Evolutionary conservation across 768 basidiomycete species (phyloP).

Genomic region (Antrodiella citrinella): DNA sequence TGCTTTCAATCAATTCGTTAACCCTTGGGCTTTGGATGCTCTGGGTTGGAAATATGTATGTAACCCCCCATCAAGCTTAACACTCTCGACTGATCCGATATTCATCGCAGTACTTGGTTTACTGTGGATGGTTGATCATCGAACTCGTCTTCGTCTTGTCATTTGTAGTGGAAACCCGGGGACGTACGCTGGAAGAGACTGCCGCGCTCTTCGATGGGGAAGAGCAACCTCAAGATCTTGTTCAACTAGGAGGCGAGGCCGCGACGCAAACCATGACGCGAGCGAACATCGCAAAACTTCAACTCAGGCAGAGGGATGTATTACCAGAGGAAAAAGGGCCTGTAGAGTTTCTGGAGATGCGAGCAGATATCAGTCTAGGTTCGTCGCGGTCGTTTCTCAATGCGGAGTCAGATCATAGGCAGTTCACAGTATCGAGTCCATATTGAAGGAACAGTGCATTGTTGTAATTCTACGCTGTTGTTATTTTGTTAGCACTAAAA

Average conservation of each 20-base stretch:
- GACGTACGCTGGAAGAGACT: slow-evolving; percentile 67
- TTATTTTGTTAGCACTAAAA: neutral
- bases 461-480: neutral
- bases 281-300: neutral
- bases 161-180: slow-evolving; percentile 53
- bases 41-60: slow-evolving; percentile 36
- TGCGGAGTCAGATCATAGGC: neutral
- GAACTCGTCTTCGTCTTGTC: slow-evolving; percentile 50
- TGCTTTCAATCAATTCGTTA: slow-evolving; percentile 76
- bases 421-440: neutral
- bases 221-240: slow-evolving; percentile 31
- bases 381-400: neutral
- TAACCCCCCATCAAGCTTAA: neutral
- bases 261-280: slow-evolving; percentile 27
- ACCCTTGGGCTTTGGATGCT: slow-evolving; percentile 59
- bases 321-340: neutral
- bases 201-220: slow-evolving; percentile 65
- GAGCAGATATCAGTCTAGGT: neutral
- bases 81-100: slow-evolving; percentile 8
- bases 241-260: slow-evolving; percentile 40
- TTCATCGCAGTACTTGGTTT: slow-evolving; percentile 39
- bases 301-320: neutral
- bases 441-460: neutral
- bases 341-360: slow-evolving; percentile 8
- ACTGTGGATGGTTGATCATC: slow-evolving; percentile 57